Base-by-base conservation (phyloP, 2,329 filamentous ascomycete species). In the Alternaria sp. region DNA sequence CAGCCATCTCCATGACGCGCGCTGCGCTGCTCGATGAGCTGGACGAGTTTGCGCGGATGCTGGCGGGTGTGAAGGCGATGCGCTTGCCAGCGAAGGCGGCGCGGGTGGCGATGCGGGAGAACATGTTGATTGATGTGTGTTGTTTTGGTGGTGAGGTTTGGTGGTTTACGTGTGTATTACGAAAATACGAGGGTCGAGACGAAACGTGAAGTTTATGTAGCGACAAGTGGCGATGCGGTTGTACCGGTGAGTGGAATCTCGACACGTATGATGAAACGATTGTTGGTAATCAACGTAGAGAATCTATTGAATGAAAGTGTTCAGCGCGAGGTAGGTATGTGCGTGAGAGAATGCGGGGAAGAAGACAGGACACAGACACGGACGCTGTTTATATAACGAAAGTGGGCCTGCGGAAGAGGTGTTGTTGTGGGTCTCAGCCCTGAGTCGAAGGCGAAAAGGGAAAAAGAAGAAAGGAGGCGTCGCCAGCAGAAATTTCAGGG, bases 11-110 rank as follows among this genome's bases (percentile, higher is more conserved):
- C 22, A 74, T 63, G 54, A 78, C 68, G 52, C 70, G 67, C 2
- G 70, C 61, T 4, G 74, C 65, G 48, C 61, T 53, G 56, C 59
- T 68, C 6, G 69, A 51, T 34, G 61, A 66, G 44, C 66, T 65
- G 38, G 66, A 70, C 8, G 74, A 77, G 69, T 76, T 77, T 70
- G 64, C 73, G 62, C 75, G 73, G 43, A 66, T 47, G 26, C 63
- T 56, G 52, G 67, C 63, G n/a, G 68, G 64, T 18, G 67, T 59
- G 14, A 66, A 63, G 12, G 69, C 52, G 39, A 62, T 57, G 52
- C 67, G 68, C 57, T 62, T 65, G 63, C 38, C 62, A n/a, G 67
- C 64, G 52, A 68, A 65, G 64, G 63, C 46, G 54, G 67, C 65
- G 51, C 72, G 71, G 54, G 67, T 52, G 57, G 66, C 46, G 43